Evolutionary conservation across 495 filamentous ascomycete species (phyloP).

Genomic region (Amorphotheca resinae): DNA sequence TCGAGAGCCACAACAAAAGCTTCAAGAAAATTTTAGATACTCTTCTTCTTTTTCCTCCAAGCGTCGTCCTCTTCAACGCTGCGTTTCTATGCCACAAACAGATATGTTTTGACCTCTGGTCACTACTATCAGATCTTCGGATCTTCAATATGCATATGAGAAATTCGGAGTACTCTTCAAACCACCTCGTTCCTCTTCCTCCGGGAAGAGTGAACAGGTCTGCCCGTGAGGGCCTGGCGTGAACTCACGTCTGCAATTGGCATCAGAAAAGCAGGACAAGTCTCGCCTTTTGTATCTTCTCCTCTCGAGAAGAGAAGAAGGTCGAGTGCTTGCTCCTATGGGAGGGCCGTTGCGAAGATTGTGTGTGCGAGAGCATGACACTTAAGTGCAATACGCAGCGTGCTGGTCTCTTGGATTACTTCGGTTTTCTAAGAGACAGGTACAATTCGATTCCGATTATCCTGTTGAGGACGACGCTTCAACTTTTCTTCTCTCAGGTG

Average conservation of each 20-base stretch:
- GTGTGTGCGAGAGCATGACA: constrained; percentile 56
- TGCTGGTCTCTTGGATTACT: constrained; percentile 39
- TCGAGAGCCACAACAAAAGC: background rate
- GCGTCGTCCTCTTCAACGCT: constrained; percentile 92
- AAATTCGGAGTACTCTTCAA: constrained; percentile 99
- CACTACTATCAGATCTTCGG: constrained; percentile 25
- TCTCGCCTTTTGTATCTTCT: constrained; percentile 25
- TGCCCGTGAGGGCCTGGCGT: constrained; percentile 90
- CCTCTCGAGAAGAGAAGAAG: constrained; percentile 25
- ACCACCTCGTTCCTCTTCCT: constrained; percentile 32
- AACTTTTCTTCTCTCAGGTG: constrained; percentile 43
- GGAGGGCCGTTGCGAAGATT: constrained; percentile 91
- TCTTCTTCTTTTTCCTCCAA: constrained; percentile 39
- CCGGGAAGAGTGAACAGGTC: constrained; percentile 32
- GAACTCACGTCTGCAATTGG: constrained; percentile 85
- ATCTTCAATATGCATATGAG: constrained; percentile 70
- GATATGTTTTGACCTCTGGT: constrained; percentile 29
- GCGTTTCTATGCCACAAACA: constrained; percentile 99
- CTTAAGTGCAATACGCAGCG: constrained; percentile 99
- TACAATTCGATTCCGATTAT: constrained; percentile 99
- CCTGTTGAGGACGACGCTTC: constrained; percentile 79
- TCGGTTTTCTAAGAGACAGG: constrained; percentile 29
- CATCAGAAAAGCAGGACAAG: constrained; percentile 91
- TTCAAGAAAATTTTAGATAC: constrained; percentile 1
- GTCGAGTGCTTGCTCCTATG: constrained; percentile 43